Percentiles rank a stretch among this genome's conserved stretches.
phyloP scores from a whole-genome alignment of 1,284 basidiomycete species.

The Apiotrichum akiyoshidainum region DNA sequence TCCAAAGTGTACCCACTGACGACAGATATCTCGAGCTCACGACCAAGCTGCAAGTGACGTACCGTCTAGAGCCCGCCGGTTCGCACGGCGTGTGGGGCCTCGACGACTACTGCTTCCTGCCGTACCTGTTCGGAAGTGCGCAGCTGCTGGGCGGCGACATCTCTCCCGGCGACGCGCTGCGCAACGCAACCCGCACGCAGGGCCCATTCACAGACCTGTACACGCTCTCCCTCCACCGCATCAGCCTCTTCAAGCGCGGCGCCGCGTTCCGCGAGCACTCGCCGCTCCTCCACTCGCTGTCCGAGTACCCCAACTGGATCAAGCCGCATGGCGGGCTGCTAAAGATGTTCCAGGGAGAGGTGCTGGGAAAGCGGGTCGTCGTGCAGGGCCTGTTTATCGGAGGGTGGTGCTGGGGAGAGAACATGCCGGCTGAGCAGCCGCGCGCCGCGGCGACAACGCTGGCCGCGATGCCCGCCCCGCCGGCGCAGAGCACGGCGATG shows the following conservation, averaged over 20 bases:
- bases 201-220: conserved; percentile 61
- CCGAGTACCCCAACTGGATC: conserved; percentile 76
- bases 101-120: conserved; percentile 88
- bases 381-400: conserved; percentile 92
- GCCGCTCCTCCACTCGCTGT: conserved; percentile 82
- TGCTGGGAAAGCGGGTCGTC: conserved; percentile 91
- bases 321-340: conserved; percentile 87
- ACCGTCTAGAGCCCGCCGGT: conserved; percentile 90
- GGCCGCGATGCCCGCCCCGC: not conserved
- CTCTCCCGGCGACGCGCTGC: conserved; percentile 49
- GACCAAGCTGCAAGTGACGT: conserved; percentile 83
- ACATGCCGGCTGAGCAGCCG: conserved; percentile 15
- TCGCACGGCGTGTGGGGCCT: conserved; percentile 98
- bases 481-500: not conserved
- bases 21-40: conserved; percentile 72
- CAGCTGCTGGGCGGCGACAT: conserved; percentile 61
- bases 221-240: conserved; percentile 73
- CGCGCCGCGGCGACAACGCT: not conserved
- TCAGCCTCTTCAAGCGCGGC: conserved; percentile 75
- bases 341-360: conserved; percentile 97
- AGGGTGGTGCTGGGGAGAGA: conserved; percentile 53
- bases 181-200: conserved; percentile 6
- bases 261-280: conserved; percentile 85
- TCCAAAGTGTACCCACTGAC: conserved; percentile 34
- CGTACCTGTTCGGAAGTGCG: conserved; percentile 87